A percentile compares a stretch with the other conserved stretches of the same genome.
These are phyloP conservation scores for Solanum etuberosum DNA, from an alignment of 257 asterid genomes.

Conservation along the genomic window DNA sequence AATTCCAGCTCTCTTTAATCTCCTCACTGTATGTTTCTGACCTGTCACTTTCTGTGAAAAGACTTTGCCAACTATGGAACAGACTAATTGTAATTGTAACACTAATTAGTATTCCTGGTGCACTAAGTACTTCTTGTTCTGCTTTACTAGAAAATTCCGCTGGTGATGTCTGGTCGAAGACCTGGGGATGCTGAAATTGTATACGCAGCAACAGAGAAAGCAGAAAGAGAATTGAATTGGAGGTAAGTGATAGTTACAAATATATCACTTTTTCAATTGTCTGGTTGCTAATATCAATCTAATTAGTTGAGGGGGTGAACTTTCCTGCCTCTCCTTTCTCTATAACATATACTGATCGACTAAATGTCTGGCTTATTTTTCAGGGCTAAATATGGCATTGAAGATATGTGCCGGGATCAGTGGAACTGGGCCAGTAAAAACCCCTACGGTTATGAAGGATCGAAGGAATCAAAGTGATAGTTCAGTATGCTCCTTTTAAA, in stretches of 20 bases:
- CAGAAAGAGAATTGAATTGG: slow-evolving; percentile 87
- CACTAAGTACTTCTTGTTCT: not conserved
- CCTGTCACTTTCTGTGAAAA: not conserved
- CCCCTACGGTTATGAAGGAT: slow-evolving; percentile 66
- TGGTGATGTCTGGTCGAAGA: slow-evolving; percentile 69
- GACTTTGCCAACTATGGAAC: not conserved
- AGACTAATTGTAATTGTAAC: not conserved
- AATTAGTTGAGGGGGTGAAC: not conserved
- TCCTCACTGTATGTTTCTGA: not conserved
- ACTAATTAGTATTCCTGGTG: not conserved
- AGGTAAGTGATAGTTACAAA: slow-evolving; percentile 39
- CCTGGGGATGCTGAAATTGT: slow-evolving; percentile 97
- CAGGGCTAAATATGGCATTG: slow-evolving; percentile 82
- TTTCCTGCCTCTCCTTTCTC: not conserved
- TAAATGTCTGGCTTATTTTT: not conserved
- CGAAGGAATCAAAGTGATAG: not conserved
- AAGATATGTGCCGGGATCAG: slow-evolving; percentile 89
- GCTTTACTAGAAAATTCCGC: slow-evolving; percentile 54
- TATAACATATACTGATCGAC: not conserved
- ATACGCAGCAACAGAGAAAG: slow-evolving; percentile 79
- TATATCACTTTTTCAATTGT: not conserved
- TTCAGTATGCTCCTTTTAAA: not conserved
- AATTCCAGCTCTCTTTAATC: not conserved
- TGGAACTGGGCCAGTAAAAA: slow-evolving; percentile 99
- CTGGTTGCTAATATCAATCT: not conserved